Percentiles rank a stretch among this genome's conserved stretches.
phyloP scores from a whole-genome alignment of 164 flowering plant species.

The Warburgia ugandensis region DNA sequence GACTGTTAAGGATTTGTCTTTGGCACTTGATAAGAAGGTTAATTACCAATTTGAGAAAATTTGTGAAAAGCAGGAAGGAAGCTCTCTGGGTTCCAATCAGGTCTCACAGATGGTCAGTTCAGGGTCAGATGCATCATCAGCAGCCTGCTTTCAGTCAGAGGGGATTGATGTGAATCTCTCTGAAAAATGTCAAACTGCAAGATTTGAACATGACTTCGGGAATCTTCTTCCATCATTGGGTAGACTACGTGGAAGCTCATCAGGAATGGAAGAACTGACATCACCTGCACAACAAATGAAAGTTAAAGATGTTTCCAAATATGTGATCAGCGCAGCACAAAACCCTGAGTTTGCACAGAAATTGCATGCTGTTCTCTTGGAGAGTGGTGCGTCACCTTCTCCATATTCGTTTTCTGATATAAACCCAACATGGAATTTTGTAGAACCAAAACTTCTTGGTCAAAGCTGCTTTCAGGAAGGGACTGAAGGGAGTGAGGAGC shows the following conservation, averaged over 20 bases:
- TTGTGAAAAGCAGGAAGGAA: constrained; percentile 11
- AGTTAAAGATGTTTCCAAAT: constrained; percentile 70
- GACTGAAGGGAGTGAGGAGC: constrained; percentile 11
- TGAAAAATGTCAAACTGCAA: constrained; percentile 32
- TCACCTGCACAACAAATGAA: constrained; percentile 60
- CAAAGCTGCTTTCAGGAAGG: constrained; percentile 18
- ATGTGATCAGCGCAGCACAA: constrained; percentile 79
- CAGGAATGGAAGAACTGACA: constrained; percentile 26
- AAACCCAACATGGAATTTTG: constrained; percentile 19
- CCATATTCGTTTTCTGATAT: constrained; percentile 55
- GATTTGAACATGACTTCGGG: constrained; percentile 48
- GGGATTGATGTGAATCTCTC: constrained; percentile 11
- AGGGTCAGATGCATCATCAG: constrained; percentile 20
- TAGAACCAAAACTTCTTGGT: constrained; percentile 21
- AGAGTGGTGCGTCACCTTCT: constrained; percentile 80
- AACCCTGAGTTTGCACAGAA: constrained; percentile 84
- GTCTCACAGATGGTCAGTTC: constrained; percentile 17
- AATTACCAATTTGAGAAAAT: constrained; percentile 5
- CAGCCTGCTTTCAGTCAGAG: constrained; percentile 10
- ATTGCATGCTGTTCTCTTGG: constrained; percentile 70
- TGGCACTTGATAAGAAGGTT: constrained; percentile 24
- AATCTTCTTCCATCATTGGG: constrained; percentile 37
- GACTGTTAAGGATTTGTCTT: constrained; percentile 16
- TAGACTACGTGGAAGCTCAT: constrained; percentile 27
- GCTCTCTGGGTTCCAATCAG: constrained; percentile 15